phyloP scores from a whole-genome alignment of 176 grass and related monocot genomes.

The Coix lacrymajobi region DNA sequence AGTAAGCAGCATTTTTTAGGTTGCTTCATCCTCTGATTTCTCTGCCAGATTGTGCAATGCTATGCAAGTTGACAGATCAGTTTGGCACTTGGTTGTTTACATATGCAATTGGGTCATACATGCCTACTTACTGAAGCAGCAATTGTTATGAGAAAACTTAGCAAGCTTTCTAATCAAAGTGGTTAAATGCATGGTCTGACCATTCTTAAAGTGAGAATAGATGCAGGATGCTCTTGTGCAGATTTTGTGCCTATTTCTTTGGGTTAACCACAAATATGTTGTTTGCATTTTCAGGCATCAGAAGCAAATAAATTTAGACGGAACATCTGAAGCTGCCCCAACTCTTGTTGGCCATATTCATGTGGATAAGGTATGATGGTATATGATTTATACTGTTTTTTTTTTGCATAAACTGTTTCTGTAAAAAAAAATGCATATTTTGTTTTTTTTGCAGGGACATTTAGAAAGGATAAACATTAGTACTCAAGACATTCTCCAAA shows the following conservation, averaged over 20 bases:
- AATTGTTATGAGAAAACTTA: neutral
- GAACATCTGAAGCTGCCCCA: constrained; percentile 46
- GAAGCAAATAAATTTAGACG: constrained; percentile 50
- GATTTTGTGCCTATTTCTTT: constrained; percentile 1
- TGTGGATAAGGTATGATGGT: constrained; percentile 63
- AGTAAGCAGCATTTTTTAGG: neutral
- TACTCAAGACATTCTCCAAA: constrained; percentile 58
- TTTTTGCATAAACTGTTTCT: constrained; percentile 6
- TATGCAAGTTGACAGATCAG: neutral
- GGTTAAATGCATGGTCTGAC: neutral
- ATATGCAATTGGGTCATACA: neutral
- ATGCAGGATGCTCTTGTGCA: neutral
- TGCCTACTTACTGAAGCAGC: neutral
- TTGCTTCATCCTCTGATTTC: neutral
- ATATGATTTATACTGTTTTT: neutral
- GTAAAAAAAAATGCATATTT: constrained; percentile 15
- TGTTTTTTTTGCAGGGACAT: constrained; percentile 47
- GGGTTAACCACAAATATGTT: neutral
- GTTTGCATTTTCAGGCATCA: constrained; percentile 54
- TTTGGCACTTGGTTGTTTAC: neutral
- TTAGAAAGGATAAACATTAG: constrained; percentile 63
- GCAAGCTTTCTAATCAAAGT: neutral
- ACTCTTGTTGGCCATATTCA: constrained; percentile 86
- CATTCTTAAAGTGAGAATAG: neutral
- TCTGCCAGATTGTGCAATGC: neutral